phyloP scores from a whole-genome alignment of 2,329 filamentous ascomycete genomes.

The Ophiostoma ulmi region DNA sequence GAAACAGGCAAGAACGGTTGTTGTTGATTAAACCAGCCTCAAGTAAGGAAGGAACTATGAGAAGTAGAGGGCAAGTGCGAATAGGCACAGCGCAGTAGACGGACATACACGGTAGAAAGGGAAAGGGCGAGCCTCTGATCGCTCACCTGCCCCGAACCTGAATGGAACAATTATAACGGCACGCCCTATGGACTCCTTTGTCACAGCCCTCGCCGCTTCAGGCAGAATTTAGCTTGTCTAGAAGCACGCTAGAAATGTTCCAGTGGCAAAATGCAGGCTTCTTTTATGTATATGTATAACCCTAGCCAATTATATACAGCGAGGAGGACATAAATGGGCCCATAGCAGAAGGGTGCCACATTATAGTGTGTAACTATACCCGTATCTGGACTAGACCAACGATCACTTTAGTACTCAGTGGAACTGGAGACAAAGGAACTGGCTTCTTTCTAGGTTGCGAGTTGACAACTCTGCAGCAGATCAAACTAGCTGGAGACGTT shows the following conservation, averaged over 20 bases:
- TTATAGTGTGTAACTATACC: neutral
- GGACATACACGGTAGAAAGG: neutral
- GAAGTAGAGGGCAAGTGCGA: too few species aligned
- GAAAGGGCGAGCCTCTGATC: neutral
- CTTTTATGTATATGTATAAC: neutral
- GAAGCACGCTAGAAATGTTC: slow-evolving; percentile 38
- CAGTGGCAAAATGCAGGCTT: slow-evolving; percentile 22
- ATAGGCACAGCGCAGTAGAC: neutral
- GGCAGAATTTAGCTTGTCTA: slow-evolving; percentile 31
- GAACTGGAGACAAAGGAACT: neutral
- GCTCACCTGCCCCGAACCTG: too few species aligned
- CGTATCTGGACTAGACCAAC: neutral
- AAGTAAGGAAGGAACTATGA: neutral
- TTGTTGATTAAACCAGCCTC: neutral
- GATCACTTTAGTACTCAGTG: neutral
- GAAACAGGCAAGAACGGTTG: slow-evolving; percentile 6
- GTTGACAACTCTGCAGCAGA: neutral
- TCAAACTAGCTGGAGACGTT: neutral
- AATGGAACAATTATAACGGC: neutral
- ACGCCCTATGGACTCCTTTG: neutral
- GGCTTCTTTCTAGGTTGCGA: too few species aligned
- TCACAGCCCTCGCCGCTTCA: slow-evolving; percentile 14
- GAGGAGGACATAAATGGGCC: neutral
- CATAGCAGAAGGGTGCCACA: neutral
- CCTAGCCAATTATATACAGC: neutral